These are phyloP conservation scores for Spathaspora gorwiae DNA, from an alignment of 805 yeast species.

Conservation along the genomic window DNA sequence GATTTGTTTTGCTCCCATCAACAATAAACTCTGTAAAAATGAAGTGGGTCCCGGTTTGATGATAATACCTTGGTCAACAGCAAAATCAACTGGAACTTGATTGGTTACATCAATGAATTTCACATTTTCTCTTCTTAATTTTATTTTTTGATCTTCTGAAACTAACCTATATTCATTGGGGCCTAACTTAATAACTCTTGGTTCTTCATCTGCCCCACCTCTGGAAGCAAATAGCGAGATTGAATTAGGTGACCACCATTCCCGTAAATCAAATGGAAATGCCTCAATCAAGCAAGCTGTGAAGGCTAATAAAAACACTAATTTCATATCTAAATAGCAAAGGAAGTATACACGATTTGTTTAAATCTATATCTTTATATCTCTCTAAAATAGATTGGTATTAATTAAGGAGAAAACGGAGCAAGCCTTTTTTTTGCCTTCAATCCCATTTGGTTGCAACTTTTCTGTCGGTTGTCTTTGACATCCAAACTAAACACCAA, in stretches of 20 bases:
- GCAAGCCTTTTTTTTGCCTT: no score
- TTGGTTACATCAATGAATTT: constrained; percentile 65
- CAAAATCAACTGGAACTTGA: constrained; percentile 33
- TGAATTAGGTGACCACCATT: constrained; percentile 1
- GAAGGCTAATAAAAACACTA: background rate
- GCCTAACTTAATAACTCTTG: constrained; percentile 31
- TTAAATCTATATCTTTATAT: no score
- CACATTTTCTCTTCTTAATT: constrained; percentile 38
- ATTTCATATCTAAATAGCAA: background rate
- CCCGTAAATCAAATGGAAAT: constrained; percentile 2
- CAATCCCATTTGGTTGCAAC: no score
- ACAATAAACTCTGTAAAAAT: constrained; percentile 11
- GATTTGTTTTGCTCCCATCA: constrained; percentile 24
- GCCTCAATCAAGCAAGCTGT: constrained; percentile 2
- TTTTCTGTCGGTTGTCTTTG: no score
- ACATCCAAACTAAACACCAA: no score
- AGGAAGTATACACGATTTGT: no score
- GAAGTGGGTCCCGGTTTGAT: constrained; percentile 5
- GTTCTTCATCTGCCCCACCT: no score
- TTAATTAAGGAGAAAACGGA: no score
- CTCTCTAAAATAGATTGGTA: no score
- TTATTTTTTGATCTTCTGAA: constrained; percentile 33
- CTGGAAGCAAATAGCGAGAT: no score
- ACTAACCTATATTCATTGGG: constrained; percentile 27
- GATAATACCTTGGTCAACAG: constrained; percentile 22